phyloP scores from a whole-genome alignment of 805 yeast genomes.

The Starmerella gropengiesseri region DNA sequence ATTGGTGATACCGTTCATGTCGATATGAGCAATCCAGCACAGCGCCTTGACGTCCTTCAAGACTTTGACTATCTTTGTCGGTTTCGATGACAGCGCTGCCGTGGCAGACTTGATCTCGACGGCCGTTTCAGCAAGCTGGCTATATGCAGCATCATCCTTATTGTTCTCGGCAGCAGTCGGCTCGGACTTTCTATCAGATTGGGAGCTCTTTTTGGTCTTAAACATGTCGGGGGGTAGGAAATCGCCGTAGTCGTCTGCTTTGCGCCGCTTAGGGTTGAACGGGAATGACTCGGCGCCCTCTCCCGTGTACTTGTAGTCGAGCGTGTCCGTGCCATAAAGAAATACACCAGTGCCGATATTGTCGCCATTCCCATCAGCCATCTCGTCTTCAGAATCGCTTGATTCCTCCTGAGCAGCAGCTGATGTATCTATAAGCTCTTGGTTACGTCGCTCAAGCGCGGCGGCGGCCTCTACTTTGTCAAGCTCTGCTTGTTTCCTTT shows the following conservation, averaged over 20 bases:
- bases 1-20: constrained; percentile 76
- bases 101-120: too few species aligned
- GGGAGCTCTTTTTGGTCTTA: neutral
- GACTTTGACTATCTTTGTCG: constrained; percentile 36
- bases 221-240: constrained; percentile 41
- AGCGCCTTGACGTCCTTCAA: constrained; percentile 38
- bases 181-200: neutral
- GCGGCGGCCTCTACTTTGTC: constrained; percentile 23
- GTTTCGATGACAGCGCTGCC: constrained; percentile 25
- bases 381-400: constrained; percentile 29
- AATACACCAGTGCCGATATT: constrained; percentile 25
- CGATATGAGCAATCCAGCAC: constrained; percentile 68
- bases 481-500: constrained; percentile 22
- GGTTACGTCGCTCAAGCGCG: constrained; percentile 32
- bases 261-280: constrained; percentile 44
- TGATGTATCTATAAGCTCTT: constrained; percentile 31
- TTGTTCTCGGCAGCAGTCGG: too few species aligned
- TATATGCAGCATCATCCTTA: too few species aligned
- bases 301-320: constrained; percentile 32
- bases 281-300: constrained; percentile 55
- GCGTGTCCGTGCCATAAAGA: constrained; percentile 29
- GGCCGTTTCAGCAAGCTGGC: too few species aligned
- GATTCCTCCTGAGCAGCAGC: constrained; percentile 27
- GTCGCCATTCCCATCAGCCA: constrained; percentile 25
- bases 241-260: constrained; percentile 82